Conservation (phyloP, 805 yeast species). For the Clavispora carvajalis region DNA sequence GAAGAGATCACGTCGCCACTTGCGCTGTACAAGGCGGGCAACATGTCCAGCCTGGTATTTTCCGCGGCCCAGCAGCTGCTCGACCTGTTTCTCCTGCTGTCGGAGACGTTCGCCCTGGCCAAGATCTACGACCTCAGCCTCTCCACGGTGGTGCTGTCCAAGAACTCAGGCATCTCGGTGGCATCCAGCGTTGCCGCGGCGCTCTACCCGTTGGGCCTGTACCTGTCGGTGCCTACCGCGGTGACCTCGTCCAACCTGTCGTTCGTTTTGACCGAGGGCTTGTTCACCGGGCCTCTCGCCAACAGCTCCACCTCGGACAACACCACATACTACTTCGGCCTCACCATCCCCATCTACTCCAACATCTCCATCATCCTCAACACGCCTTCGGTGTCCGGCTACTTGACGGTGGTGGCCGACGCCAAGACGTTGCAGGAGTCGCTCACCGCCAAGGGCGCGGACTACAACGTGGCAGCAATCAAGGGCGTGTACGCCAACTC, state of each 20-base stretch:
- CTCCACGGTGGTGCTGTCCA: slow-evolving; percentile 37
- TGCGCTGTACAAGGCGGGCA: slow-evolving; percentile 66
- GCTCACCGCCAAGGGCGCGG: slow-evolving; percentile 13
- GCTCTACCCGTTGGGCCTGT: slow-evolving; percentile 48
- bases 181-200: slow-evolving; percentile 26
- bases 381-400: slow-evolving; percentile 64
- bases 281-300: slow-evolving; percentile 59
- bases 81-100: slow-evolving; percentile 59
- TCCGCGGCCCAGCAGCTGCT: slow-evolving; percentile 41
- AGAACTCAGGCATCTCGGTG: slow-evolving; percentile 23
- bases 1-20: slow-evolving; percentile 59
- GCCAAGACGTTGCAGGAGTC: slow-evolving; percentile 30
- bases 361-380: slow-evolving; percentile 59
- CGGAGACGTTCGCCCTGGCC: slow-evolving; percentile 59
- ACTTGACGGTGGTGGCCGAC: slow-evolving; percentile 50
- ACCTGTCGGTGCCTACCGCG: slow-evolving; percentile 40
- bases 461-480: slow-evolving; percentile 29
- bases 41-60: slow-evolving; percentile 44
- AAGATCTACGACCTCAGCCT: slow-evolving; percentile 61
- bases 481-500: slow-evolving; percentile 27
- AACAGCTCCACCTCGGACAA: slow-evolving; percentile 23
- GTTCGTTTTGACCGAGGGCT: slow-evolving; percentile 16
- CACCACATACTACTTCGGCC: slow-evolving; percentile 53
- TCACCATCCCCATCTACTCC: slow-evolving; percentile 72
- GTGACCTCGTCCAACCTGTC: slow-evolving; percentile 19